These are phyloP conservation scores for Dactylellina sp. DNA, from an alignment of 2,329 filamentous ascomycete species.

Conservation along the genomic window DNA sequence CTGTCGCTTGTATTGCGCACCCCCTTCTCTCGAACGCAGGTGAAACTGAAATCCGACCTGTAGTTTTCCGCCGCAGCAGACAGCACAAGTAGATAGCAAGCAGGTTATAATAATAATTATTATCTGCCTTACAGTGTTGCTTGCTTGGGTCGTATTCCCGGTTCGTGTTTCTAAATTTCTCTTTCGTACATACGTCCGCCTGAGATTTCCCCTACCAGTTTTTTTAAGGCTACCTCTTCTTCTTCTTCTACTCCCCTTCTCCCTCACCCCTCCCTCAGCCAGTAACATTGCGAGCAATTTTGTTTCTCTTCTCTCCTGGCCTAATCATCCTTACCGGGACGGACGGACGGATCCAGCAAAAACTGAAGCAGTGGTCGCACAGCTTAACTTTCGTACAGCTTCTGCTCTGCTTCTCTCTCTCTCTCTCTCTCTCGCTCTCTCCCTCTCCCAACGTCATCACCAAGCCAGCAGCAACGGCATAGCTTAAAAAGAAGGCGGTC, in stretches of 20 bases:
- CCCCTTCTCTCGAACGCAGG: constrained; percentile 49
- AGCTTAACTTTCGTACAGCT: constrained; percentile 25
- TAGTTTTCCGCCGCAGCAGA: constrained; percentile 33
- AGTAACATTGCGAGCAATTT: constrained; percentile 38
- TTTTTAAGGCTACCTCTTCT: not conserved
- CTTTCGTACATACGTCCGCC: constrained; percentile 25
- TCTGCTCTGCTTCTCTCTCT: not conserved
- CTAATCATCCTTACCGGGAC: constrained; percentile 45
- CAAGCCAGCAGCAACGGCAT: constrained; percentile 11
- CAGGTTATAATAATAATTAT: constrained; percentile 2
- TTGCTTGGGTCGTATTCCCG: not conserved
- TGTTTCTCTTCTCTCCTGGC: constrained; percentile 25
- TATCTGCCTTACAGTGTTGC: constrained; percentile 21
- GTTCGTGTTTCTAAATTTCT: constrained; percentile 33
- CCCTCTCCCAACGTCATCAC: constrained; percentile 44
- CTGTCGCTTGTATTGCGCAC: constrained; percentile 35
- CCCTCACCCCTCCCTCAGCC: constrained; percentile 21
- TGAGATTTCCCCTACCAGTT: constrained; percentile 31
- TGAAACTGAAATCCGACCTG: constrained; percentile 56
- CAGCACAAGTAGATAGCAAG: not conserved
- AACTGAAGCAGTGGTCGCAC: constrained; percentile 48
- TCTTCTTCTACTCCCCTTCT: constrained; percentile 15
- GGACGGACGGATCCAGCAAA: constrained; percentile 38
- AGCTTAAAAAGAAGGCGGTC: constrained; percentile 35
- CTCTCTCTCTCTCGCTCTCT: not conserved